These are phyloP conservation scores for Stachybotrys echinatus DNA, from an alignment of 2,329 filamentous ascomycete species.

Conservation along the genomic window DNA sequence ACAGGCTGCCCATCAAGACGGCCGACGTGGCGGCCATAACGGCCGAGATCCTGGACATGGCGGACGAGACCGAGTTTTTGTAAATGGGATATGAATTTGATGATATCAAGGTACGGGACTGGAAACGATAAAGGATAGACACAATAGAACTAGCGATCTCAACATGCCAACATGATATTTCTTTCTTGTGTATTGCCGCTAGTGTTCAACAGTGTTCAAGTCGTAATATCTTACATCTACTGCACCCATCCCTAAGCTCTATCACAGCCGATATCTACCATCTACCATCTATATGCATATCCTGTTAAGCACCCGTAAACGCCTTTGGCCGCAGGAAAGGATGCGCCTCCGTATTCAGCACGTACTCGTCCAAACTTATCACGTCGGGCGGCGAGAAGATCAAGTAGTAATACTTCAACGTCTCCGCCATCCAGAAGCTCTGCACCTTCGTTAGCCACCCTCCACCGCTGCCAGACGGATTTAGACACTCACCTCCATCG, in stretches of 20 bases:
- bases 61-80: constrained; percentile 2
- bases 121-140: too few species aligned
- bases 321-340: constrained; percentile 31
- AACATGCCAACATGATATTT: too few species aligned
- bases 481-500: constrained; percentile 52
- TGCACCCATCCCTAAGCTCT: too few species aligned
- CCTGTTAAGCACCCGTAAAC: neutral
- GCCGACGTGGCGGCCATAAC: constrained; percentile 51
- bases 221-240: too few species aligned
- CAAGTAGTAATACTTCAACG: constrained; percentile 62
- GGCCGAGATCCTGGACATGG: constrained; percentile 18
- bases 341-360: constrained; percentile 54
- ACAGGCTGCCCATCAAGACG: constrained; percentile 65
- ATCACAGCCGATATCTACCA: too few species aligned
- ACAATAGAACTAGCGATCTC: too few species aligned
- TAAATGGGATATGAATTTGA: neutral
- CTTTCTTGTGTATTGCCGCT: too few species aligned
- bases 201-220: too few species aligned
- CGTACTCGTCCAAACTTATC: constrained; percentile 57
- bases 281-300: too few species aligned
- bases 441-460: constrained; percentile 4
- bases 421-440: constrained; percentile 69
- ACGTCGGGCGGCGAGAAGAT: constrained; percentile 55
- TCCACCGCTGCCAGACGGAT: neutral
- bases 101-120: neutral